These are phyloP conservation scores for Cystobasidium sp. DNA, from an alignment of 1,284 basidiomycete genomes.

Conservation along the genomic window DNA sequence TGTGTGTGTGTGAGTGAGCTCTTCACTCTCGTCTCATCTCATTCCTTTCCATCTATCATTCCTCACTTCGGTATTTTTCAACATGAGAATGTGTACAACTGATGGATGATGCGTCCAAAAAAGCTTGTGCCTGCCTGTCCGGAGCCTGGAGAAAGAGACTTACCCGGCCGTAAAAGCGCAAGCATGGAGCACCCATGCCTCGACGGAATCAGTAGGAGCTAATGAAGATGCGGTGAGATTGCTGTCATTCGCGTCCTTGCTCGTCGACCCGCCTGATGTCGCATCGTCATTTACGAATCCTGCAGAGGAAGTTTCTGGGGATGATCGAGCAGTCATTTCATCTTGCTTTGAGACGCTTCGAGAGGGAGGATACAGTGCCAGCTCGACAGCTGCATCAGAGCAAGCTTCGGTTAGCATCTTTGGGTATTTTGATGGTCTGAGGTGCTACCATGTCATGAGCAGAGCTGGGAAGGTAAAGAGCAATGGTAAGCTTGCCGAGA, in stretches of 20 bases:
- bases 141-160: neutral
- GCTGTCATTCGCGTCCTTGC: no score
- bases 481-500: no score
- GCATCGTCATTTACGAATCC: neutral
- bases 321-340: neutral
- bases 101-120: no score
- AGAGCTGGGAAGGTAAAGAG: no score
- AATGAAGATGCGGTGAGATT: neutral
- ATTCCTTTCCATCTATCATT: neutral
- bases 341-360: no score
- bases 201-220: slow-evolving; percentile 13
- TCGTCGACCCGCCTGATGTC: neutral
- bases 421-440: neutral
- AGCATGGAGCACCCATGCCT: slow-evolving; percentile 24
- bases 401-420: neutral
- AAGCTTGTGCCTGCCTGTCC: no score
- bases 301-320: neutral
- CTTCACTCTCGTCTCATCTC: neutral
- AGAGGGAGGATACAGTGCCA: neutral
- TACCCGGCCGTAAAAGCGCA: slow-evolving; percentile 4
- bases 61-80: neutral
- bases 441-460: no score
- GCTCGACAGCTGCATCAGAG: neutral
- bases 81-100: no score
- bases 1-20: no score